These are phyloP conservation scores for Ustilago shanxiensis DNA, from an alignment of 1,284 basidiomycete genomes.

Conservation along the genomic window DNA sequence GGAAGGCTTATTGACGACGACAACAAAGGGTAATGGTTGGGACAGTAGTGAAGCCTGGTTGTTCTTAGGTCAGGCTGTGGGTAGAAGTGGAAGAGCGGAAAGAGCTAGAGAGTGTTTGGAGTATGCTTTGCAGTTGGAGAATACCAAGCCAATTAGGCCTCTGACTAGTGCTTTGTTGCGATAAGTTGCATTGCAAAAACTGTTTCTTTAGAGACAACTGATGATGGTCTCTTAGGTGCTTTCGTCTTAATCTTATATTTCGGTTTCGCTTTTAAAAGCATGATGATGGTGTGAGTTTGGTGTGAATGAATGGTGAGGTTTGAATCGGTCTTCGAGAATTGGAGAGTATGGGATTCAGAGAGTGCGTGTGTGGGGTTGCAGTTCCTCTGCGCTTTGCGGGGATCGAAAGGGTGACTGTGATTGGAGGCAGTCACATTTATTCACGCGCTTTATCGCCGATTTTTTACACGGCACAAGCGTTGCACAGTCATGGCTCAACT, in stretches of 20 bases:
- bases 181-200: constrained; percentile 1
- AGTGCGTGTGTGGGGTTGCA: not conserved
- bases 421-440: not conserved
- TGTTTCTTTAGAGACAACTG: not conserved
- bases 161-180: constrained; percentile 35
- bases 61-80: constrained; percentile 57
- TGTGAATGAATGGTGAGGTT: not conserved
- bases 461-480: not conserved
- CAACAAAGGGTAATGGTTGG: constrained; percentile 59
- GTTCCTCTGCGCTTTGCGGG: not conserved
- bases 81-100: constrained; percentile 40
- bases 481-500: too few species aligned
- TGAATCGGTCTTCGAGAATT: too few species aligned
- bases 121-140: constrained; percentile 63
- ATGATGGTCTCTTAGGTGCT: not conserved
- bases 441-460: constrained; percentile 5
- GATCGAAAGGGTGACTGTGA: not conserved
- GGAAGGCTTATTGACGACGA: constrained; percentile 61
- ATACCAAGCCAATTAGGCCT: constrained; percentile 51
- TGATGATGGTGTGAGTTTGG: not conserved
- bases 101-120: constrained; percentile 59
- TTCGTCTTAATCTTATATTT: not conserved
- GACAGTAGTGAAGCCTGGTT: constrained; percentile 67
- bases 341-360: too few species aligned
- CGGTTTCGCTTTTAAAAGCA: too few species aligned